phyloP scores from a whole-genome alignment of 1,139 yeast species.

The Kodamaea ohmeri region DNA sequence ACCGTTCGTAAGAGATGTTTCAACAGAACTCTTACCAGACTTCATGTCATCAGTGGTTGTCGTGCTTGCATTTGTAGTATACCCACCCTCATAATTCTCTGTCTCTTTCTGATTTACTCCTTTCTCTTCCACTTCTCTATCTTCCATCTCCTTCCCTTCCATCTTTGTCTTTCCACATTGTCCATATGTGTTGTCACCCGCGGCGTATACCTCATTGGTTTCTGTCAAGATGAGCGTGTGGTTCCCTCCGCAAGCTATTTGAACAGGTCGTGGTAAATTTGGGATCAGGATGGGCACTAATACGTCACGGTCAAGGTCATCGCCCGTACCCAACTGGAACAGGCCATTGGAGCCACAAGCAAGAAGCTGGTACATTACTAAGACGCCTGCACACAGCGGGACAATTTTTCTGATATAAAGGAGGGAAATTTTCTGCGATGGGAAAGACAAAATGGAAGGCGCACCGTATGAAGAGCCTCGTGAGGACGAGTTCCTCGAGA shows the following conservation, averaged over 20 bases:
- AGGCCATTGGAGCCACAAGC: conserved; percentile 85
- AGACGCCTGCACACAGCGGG: conserved; percentile 8
- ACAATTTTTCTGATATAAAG: neutral
- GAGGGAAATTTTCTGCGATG: conserved; percentile 4
- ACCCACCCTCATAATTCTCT: too few species aligned
- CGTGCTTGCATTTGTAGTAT: too few species aligned
- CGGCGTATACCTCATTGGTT: conserved; percentile 51
- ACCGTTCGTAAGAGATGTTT: too few species aligned
- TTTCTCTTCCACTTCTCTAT: too few species aligned
- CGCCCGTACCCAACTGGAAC: conserved; percentile 68
- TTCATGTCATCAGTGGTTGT: too few species aligned
- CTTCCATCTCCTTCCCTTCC: too few species aligned
- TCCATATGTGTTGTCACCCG: conserved; percentile 59
- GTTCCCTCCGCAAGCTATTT: conserved; percentile 78
- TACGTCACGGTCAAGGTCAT: conserved; percentile 48
- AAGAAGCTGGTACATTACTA: conserved; percentile 29
- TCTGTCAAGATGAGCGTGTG: conserved; percentile 65
- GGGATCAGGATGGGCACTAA: too few species aligned
- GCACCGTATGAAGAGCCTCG: conserved; percentile 15
- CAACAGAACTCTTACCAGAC: too few species aligned
- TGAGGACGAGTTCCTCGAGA: conserved; percentile 52
- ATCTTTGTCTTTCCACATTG: conserved; percentile 49
- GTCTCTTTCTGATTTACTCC: too few species aligned
- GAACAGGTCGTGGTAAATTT: conserved; percentile 35
- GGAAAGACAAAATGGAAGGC: conserved; percentile 9